phyloP scores from a whole-genome alignment of 352 stramenopile genomes.

The Pythium oligandrum region DNA sequence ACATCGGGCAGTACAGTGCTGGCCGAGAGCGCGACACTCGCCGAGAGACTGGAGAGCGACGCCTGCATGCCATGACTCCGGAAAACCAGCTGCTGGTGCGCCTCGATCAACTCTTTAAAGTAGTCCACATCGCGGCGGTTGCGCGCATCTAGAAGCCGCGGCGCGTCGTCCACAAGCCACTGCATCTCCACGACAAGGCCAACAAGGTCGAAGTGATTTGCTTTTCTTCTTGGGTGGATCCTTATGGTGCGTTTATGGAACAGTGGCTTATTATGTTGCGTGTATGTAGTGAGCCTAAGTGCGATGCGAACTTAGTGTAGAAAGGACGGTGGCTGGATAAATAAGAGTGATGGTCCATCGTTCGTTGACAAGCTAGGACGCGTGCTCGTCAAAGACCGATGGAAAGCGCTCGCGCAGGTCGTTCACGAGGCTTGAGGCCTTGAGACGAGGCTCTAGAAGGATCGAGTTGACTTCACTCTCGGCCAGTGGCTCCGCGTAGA shows the following conservation, averaged over 20 bases:
- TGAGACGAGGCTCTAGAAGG: constrained; percentile 35
- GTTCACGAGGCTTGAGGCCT: constrained; percentile 37
- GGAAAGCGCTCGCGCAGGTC: constrained; percentile 27
- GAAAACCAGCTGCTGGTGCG: constrained; percentile 70
- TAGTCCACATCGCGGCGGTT: constrained; percentile 55
- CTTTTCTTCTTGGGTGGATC: no score
- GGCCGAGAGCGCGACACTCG: constrained; percentile 10
- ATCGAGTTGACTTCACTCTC: constrained; percentile 27
- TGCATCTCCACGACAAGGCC: background rate
- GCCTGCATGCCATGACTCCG: constrained; percentile 20
- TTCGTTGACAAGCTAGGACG: no score
- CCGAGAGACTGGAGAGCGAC: constrained; percentile 12
- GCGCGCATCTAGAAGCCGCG: constrained; percentile 52
- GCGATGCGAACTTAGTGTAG: no score
- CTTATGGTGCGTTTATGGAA: no score
- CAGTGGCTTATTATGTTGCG: no score
- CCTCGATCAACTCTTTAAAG: constrained; percentile 52
- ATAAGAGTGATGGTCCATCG: no score
- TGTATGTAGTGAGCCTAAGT: no score
- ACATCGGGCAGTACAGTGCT: constrained; percentile 15
- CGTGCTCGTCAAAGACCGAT: constrained; percentile 1
- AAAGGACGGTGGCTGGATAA: no score
- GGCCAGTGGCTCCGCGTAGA: constrained; percentile 34
- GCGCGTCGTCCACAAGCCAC: constrained; percentile 35
- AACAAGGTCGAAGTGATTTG: no score